Percentiles rank a stretch among this genome's conserved stretches.
Evolutionary conservation across 176 grass and related monocot species (phyloP).

Genomic region (Ensete ventricosum): DNA sequence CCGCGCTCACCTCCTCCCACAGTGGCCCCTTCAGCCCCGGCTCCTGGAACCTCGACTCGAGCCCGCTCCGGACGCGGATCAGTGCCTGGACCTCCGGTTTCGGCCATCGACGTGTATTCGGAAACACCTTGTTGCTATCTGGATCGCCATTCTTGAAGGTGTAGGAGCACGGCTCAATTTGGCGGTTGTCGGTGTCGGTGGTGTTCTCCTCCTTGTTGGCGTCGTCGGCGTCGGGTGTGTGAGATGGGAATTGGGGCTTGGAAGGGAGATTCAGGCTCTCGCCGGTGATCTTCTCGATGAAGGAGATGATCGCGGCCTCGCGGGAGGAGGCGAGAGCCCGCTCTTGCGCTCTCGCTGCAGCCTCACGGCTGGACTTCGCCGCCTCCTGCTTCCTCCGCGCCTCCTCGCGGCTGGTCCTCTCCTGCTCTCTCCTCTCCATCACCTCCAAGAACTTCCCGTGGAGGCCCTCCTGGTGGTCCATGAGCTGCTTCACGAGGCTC

Average conservation of each 20-base stretch:
- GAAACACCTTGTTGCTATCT: constrained; percentile 16
- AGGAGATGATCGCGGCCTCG: neutral
- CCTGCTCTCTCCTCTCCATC: constrained; percentile 10
- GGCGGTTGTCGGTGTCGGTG: constrained; percentile 12
- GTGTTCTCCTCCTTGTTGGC: constrained; percentile 16
- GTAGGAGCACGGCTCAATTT: neutral
- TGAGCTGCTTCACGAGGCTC: constrained; percentile 19
- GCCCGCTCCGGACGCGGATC: constrained; percentile 59
- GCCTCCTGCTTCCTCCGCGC: neutral
- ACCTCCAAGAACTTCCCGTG: constrained; percentile 13
- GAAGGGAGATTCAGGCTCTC: neutral
- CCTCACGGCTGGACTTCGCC: neutral
- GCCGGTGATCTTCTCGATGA: constrained; percentile 13
- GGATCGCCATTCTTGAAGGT: neutral
- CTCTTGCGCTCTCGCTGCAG: neutral
- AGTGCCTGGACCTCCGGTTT: constrained; percentile 76
- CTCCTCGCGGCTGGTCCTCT: constrained; percentile 1
- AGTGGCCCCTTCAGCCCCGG: constrained; percentile 83
- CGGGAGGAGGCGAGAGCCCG: neutral
- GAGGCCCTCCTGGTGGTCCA: constrained; percentile 24
- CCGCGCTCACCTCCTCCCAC: constrained; percentile 87
- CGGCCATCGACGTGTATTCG: constrained; percentile 61
- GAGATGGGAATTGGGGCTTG: neutral
- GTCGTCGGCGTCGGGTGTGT: neutral
- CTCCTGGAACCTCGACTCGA: constrained; percentile 74